Evolutionary conservation across 164 flowering plant species (phyloP).

Genomic region (Aristolochia fimbriata): DNA sequence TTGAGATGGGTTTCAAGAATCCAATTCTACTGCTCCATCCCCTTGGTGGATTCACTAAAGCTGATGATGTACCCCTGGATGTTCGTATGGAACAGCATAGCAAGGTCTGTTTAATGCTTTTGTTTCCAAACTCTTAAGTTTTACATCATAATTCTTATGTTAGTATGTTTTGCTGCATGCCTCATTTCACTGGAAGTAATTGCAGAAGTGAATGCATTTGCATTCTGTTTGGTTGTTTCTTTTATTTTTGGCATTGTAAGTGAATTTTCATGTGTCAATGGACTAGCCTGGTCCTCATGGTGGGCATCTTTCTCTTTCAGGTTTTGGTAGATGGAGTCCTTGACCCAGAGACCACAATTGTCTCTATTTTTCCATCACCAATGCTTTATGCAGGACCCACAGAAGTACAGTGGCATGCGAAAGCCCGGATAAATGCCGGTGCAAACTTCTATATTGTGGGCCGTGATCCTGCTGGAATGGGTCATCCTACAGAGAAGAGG

Average conservation of each 20-base stretch:
- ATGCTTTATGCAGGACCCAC: slow-evolving; percentile 99
- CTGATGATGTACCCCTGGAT: slow-evolving; percentile 93
- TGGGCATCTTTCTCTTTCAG: slow-evolving; percentile 18
- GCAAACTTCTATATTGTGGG: slow-evolving; percentile 96
- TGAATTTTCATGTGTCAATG: no score
- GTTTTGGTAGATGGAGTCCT: slow-evolving; percentile 93
- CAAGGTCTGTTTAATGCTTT: slow-evolving; percentile 43
- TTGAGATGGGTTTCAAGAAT: slow-evolving; percentile 90
- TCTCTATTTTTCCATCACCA: slow-evolving; percentile 91
- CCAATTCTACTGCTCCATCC: slow-evolving; percentile 91
- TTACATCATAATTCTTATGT: background rate
- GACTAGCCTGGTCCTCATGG: no score
- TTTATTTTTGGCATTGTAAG: no score
- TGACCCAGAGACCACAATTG: slow-evolving; percentile 89
- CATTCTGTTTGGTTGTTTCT: no score
- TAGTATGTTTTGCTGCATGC: background rate
- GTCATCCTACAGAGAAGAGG: slow-evolving; percentile 90
- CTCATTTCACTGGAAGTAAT: background rate
- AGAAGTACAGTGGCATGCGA: slow-evolving; percentile 99
- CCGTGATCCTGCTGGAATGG: slow-evolving; percentile 99
- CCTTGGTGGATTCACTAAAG: slow-evolving; percentile 85
- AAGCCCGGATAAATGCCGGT: slow-evolving; percentile 93
- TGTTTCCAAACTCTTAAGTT: slow-evolving; percentile 2
- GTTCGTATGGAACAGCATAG: slow-evolving; percentile 97
- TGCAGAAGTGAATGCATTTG: no score